Evolutionary conservation across 2,329 filamentous ascomycete species (phyloP).

Genomic region (Clarireedia hainanense): DNA sequence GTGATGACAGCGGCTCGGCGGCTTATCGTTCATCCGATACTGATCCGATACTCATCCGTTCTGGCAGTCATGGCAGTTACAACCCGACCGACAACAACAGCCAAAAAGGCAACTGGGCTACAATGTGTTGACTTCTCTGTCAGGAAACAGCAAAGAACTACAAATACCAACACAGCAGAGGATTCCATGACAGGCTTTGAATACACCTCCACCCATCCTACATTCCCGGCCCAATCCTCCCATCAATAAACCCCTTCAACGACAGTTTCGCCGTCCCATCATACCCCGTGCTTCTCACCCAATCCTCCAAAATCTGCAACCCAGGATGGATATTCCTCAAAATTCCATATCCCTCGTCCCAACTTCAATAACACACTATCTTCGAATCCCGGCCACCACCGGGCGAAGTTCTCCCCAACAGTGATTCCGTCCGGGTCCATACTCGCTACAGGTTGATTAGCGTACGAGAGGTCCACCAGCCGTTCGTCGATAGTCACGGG

Average conservation of each 20-base stretch:
- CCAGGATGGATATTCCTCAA: background rate
- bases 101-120: too few species aligned
- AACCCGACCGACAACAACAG: too few species aligned
- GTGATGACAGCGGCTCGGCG: too few species aligned
- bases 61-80: too few species aligned
- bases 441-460: background rate
- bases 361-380: background rate
- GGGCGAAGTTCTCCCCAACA: background rate
- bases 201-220: background rate
- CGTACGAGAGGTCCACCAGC: background rate
- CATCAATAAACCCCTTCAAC: background rate
- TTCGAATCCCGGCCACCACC: background rate
- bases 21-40: too few species aligned
- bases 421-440: background rate
- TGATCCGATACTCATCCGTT: too few species aligned
- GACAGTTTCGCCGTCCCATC: background rate
- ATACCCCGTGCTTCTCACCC: background rate
- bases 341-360: background rate
- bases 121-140: too few species aligned
- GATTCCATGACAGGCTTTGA: too few species aligned
- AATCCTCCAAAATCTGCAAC: background rate
- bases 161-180: too few species aligned
- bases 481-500: background rate
- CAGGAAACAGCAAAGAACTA: too few species aligned
- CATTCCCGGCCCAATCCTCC: background rate